Base-by-base conservation (phyloP, 1,139 yeast genomes). In the Chernovozyma sophiae-reginae region DNA sequence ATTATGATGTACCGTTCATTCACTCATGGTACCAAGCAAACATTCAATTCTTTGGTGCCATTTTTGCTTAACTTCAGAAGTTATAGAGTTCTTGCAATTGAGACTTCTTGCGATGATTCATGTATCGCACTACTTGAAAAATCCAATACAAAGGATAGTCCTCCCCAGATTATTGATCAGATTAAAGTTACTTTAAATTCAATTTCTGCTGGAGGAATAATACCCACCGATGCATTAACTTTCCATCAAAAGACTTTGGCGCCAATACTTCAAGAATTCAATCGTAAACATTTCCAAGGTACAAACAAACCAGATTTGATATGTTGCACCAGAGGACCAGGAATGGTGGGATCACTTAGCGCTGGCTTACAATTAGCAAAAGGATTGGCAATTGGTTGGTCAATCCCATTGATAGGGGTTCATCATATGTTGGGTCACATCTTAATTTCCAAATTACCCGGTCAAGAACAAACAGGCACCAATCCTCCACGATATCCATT, bases 381-480 rank as follows among this genome's bases (percentile, higher is more conserved):
- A 49, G 98, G 97, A 0, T 62, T 92, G 14, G 66, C 90, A 0
- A 65, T 84, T 0, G 97, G 89, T 0, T 83, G 89, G 83, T 60
- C 72, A 19, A 73, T 68, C 3, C 97, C 97, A 0, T 52, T 87
- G 19, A 65, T 92, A 1, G 97, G 97, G 0, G 96, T 92, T 0
- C 96, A 94, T 53, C 98, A 94, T 52, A 92, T 92, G 98, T 66
- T 92, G 38, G 98, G 96, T 0, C 99, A 92, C 61, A 61, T 92
- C 6, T 59, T 92, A 26, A 72, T 86, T 0, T 83, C 96, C 0
- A 65, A 90, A 31, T 60, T 84, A 45, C 61, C 64, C 3, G 51
- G 53, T 33, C 15, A 53, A 40, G 36, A 54, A 51, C 43, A 69
- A 60, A 49, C 17, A 14, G n/a, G 44, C 19, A 12, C 35, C 33